These are phyloP conservation scores for Boletus patriciae DNA, from an alignment of 768 basidiomycete species.

Conservation along the genomic window DNA sequence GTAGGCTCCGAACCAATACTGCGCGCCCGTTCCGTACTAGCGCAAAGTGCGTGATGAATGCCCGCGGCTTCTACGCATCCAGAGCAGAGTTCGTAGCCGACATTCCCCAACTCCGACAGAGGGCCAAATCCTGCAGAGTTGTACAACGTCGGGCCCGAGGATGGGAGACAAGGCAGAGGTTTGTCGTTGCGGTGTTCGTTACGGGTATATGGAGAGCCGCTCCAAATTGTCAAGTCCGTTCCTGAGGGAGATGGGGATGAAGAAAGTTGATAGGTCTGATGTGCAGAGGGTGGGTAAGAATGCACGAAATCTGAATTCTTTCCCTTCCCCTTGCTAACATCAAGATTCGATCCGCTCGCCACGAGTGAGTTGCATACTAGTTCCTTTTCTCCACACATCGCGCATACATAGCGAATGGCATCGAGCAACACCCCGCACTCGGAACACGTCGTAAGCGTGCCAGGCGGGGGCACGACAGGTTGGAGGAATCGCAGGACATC, in stretches of 20 bases:
- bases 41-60: conserved; percentile 71
- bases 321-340: conserved; percentile 49
- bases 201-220: conserved; percentile 12
- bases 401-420: conserved; percentile 87
- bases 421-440: conserved; percentile 74
- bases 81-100: conserved; percentile 83
- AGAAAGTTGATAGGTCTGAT: conserved; percentile 26
- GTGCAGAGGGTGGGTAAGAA: conserved; percentile 39
- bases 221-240: conserved; percentile 18
- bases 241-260: conserved; percentile 20
- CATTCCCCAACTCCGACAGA: conserved; percentile 7
- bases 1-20: conserved; percentile 39
- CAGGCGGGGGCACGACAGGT: conserved; percentile 51
- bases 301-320: conserved; percentile 25
- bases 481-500: conserved; percentile 56
- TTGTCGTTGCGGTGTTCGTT: conserved; percentile 34
- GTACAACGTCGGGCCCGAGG: conserved; percentile 21
- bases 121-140: conserved; percentile 2
- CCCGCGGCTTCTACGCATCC: conserved; percentile 78
- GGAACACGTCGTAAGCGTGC: conserved; percentile 77
- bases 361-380: conserved; percentile 34
- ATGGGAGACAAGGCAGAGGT: conserved; percentile 47
- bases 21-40: conserved; percentile 36
- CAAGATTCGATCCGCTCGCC: conserved; percentile 10
- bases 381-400: conserved; percentile 79